phyloP scores from a whole-genome alignment of 306 rosid genomes.

The Begonia masoniana region DNA sequence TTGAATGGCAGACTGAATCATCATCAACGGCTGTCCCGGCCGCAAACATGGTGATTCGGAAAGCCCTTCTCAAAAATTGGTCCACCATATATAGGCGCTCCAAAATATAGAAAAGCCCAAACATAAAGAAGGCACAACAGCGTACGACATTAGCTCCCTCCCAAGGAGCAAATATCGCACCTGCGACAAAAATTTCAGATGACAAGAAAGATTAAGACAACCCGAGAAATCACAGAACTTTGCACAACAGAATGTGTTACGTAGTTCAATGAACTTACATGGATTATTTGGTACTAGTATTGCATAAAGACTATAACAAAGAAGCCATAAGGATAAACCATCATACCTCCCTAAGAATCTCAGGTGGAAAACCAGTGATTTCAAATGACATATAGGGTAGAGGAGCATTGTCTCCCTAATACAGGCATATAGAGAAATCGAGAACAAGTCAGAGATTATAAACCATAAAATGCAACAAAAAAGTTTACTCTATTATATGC shows the following conservation, averaged over 20 bases:
- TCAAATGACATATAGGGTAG: conserved; percentile 66
- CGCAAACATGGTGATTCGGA: conserved; percentile 89
- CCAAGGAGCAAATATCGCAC: conserved; percentile 99
- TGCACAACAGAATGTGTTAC: conserved; percentile 34
- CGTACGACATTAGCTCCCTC: conserved; percentile 99
- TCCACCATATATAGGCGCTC: conserved; percentile 96
- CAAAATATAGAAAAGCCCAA: conserved; percentile 89
- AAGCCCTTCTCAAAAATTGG: conserved; percentile 85
- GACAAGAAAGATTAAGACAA: conserved; percentile 60
- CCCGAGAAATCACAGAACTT: conserved; percentile 70
- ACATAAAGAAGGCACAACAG: conserved; percentile 88
- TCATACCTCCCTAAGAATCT: conserved; percentile 94
- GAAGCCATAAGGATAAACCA: conserved; percentile 8
- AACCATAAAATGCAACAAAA: background rate
- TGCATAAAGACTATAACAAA: conserved; percentile 10
- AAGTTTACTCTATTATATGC: conserved; percentile 1
- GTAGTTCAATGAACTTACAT: conserved; percentile 26
- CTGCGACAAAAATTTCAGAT: conserved; percentile 91
- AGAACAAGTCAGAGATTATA: conserved; percentile 2
- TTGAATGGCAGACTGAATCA: conserved; percentile 97
- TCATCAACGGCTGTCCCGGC: conserved; percentile 94
- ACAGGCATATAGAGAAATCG: conserved; percentile 4
- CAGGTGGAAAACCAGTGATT: conserved; percentile 69
- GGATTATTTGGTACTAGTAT: conserved; percentile 22
- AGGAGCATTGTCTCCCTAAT: conserved; percentile 83